These are phyloP conservation scores for Cyclanthera cordifolia DNA, from an alignment of 306 rosid genomes.

Conservation along the genomic window DNA sequence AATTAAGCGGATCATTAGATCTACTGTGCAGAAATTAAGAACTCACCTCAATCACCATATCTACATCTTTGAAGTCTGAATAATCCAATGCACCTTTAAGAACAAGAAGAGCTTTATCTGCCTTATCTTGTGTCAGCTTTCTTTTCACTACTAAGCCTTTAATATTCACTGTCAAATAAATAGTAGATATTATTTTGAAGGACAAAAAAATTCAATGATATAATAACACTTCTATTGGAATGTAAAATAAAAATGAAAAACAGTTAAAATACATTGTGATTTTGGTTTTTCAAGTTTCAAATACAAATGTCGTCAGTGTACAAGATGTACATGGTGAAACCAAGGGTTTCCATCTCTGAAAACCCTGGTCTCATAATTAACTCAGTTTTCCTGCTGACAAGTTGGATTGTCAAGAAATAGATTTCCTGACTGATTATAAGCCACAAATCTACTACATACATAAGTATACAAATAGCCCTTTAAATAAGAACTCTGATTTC, in stretches of 20 bases:
- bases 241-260: background rate
- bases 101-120: slow-evolving; percentile 42
- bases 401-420: background rate
- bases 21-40: slow-evolving; percentile 2
- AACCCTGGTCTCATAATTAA: background rate
- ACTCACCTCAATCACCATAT: slow-evolving; percentile 83
- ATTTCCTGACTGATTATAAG: background rate
- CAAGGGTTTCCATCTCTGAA: background rate
- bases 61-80: slow-evolving; percentile 68
- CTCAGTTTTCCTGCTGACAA: background rate
- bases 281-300: background rate
- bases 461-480: background rate
- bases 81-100: slow-evolving; percentile 84
- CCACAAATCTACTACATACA: background rate
- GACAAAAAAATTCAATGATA: background rate
- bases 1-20: background rate
- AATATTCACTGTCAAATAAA: slow-evolving; percentile 51
- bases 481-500: background rate
- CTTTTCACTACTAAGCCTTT: slow-evolving; percentile 51
- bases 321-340: background rate
- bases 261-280: background rate
- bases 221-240: background rate
- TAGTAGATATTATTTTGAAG: slow-evolving; percentile 1
- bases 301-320: background rate
- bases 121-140: slow-evolving; percentile 58